Percentiles rank a stretch among this genome's conserved stretches.
These are phyloP conservation scores for Auriscalpium microsporum DNA, from an alignment of 768 basidiomycete genomes.

Conservation along the genomic window DNA sequence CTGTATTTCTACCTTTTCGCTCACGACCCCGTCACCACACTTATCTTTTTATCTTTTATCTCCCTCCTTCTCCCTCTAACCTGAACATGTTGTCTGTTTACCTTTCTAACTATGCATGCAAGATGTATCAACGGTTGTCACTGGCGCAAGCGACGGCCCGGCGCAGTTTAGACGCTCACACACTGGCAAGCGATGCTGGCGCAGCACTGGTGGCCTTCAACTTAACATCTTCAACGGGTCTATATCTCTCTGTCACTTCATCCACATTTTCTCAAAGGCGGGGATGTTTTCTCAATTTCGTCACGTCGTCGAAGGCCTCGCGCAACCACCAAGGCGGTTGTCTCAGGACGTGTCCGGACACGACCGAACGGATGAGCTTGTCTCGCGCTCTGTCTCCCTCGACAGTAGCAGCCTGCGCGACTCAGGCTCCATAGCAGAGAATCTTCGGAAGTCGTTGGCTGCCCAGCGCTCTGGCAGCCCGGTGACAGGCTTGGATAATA, in stretches of 20 bases:
- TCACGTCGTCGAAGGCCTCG: slow-evolving; percentile 64
- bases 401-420: slow-evolving; percentile 4
- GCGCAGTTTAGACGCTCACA: too few relatives aligned
- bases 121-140: too few relatives aligned
- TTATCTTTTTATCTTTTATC: too few relatives aligned
- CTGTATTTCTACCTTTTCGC: background rate
- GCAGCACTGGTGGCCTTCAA: too few relatives aligned
- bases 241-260: too few relatives aligned
- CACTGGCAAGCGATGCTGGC: too few relatives aligned
- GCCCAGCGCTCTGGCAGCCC: slow-evolving; percentile 42
- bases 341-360: slow-evolving; percentile 24
- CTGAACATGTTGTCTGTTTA: too few relatives aligned
- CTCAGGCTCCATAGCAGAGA: slow-evolving; percentile 13
- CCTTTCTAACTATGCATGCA: too few relatives aligned
- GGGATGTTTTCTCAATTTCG: slow-evolving; percentile 70
- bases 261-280: too few relatives aligned
- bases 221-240: too few relatives aligned
- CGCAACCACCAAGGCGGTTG: slow-evolving; percentile 36
- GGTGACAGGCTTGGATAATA: background rate
- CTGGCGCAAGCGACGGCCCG: too few relatives aligned
- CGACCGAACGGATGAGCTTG: slow-evolving; percentile 16
- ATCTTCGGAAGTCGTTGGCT: slow-evolving; percentile 55
- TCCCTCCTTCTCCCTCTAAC: too few relatives aligned
- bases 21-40: background rate
- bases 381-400: slow-evolving; percentile 10